Percentiles rank a stretch among this genome's conserved stretches.
phyloP scores from a whole-genome alignment of 2,329 filamentous ascomycete species.

The Hymenoscyphus repandus region DNA sequence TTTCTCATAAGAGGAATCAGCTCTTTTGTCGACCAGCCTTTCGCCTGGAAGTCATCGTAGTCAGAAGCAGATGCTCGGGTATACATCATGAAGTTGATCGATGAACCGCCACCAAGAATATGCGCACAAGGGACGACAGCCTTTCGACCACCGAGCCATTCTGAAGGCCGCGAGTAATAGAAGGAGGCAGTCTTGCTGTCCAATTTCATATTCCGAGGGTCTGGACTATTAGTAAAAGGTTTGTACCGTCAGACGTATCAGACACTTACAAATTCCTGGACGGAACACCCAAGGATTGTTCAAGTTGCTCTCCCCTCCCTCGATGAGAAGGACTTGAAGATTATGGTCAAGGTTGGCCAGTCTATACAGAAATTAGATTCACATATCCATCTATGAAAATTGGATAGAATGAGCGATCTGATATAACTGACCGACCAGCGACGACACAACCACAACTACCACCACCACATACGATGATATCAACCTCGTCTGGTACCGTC shows the following conservation, averaged over 20 bases:
- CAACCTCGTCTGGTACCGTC: constrained; percentile 37
- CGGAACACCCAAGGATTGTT: constrained; percentile 45
- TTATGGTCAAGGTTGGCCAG: constrained; percentile 44
- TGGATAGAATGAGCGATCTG: neutral
- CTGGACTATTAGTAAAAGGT: constrained; percentile 17
- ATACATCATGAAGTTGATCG: constrained; percentile 56
- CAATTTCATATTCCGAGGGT: constrained; percentile 30
- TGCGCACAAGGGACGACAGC: constrained; percentile 40
- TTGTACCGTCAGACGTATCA: constrained; percentile 37
- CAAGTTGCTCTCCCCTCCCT: constrained; percentile 48
- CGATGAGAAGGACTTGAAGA: constrained; percentile 44
- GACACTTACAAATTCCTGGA: constrained; percentile 46
- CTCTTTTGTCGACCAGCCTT: constrained; percentile 48
- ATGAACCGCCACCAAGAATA: constrained; percentile 58
- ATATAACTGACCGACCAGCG: constrained; percentile 35
- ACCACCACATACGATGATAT: constrained; percentile 47
- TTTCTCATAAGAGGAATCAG: constrained; percentile 51
- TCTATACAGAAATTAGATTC: constrained; percentile 31
- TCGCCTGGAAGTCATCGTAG: constrained; percentile 49
- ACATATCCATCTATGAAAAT: neutral
- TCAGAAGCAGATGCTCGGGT: constrained; percentile 41
- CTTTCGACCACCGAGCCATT: constrained; percentile 57
- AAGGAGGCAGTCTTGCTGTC: constrained; percentile 58
- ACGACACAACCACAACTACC: constrained; percentile 45
- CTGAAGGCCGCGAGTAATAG: constrained; percentile 56